These are phyloP conservation scores for Pseudocercospora eumusae DNA, from an alignment of 2,329 filamentous ascomycete genomes.

Conservation along the genomic window DNA sequence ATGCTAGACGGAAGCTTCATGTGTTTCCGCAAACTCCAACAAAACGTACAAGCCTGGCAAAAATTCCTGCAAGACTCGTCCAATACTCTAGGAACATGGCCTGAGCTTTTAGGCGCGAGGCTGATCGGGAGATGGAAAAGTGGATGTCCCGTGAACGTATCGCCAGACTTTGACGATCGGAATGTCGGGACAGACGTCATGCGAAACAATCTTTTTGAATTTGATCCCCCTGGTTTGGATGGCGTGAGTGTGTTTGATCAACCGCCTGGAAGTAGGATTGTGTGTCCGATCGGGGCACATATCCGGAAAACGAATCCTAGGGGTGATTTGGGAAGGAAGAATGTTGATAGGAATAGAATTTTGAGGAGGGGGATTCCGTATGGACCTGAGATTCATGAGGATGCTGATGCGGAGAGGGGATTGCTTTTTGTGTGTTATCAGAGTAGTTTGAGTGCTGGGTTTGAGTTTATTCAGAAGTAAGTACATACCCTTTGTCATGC, in stretches of 20 bases:
- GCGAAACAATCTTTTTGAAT: conserved; percentile 46
- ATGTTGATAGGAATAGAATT: conserved; percentile 41
- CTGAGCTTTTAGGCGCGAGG: conserved; percentile 47
- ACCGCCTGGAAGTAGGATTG: conserved; percentile 36
- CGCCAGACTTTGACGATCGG: conserved; percentile 37
- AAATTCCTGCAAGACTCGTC: conserved; percentile 43
- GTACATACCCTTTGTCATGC: background rate
- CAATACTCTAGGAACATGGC: conserved; percentile 31
- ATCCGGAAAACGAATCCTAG: conserved; percentile 53
- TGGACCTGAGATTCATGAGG: conserved; percentile 38
- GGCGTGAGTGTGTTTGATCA: conserved; percentile 45
- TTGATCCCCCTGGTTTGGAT: conserved; percentile 30
- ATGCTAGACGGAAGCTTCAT: conserved; percentile 50
- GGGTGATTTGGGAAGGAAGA: conserved; percentile 36
- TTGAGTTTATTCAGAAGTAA: conserved; percentile 44
- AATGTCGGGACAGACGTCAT: conserved; percentile 33
- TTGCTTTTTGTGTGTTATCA: conserved; percentile 52
- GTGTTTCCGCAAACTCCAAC: conserved; percentile 48
- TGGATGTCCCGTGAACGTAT: conserved; percentile 29
- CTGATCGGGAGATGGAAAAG: conserved; percentile 50
- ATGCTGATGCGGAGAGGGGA: conserved; percentile 45
- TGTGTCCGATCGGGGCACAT: conserved; percentile 52
- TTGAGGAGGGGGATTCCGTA: conserved; percentile 51
- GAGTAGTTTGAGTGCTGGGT: conserved; percentile 46
- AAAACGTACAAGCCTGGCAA: conserved; percentile 51